Percentiles rank a stretch among this genome's conserved stretches.
phyloP scores from a whole-genome alignment of 2,329 filamentous ascomycete species.

The Alternaria ethzedia region DNA sequence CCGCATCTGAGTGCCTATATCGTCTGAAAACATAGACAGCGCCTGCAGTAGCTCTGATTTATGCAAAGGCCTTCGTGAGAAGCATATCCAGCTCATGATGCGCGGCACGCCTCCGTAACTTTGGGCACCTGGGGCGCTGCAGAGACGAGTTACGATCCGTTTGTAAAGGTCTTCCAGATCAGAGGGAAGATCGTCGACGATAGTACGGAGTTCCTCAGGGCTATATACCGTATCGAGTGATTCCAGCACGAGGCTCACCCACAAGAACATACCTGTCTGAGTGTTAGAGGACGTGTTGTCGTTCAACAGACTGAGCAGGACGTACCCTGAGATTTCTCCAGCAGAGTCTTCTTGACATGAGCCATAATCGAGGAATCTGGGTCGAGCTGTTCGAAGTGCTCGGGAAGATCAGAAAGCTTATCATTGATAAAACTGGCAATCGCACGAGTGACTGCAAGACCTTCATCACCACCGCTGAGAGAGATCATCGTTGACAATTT shows the following conservation, averaged over 20 bases:
- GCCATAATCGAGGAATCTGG: background rate
- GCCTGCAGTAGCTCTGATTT: background rate
- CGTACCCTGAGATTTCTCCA: background rate
- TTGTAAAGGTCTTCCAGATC: background rate
- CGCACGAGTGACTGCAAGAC: background rate
- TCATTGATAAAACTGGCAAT: background rate
- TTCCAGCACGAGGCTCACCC: background rate
- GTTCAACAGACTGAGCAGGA: background rate
- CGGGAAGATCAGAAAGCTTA: background rate
- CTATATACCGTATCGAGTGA: background rate
- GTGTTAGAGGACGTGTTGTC: rapidly evolving
- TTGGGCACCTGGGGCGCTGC: background rate
- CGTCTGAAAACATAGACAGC: background rate
- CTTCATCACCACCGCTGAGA: background rate
- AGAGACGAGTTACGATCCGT: background rate
- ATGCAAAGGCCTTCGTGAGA: background rate
- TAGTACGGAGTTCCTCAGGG: background rate
- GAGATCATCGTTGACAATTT: background rate
- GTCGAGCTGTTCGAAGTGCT: background rate
- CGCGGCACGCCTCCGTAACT: background rate
- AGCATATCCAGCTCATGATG: background rate
- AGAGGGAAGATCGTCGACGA: background rate
- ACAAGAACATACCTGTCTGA: background rate
- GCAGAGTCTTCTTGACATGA: background rate
- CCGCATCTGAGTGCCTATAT: background rate